phyloP scores from a whole-genome alignment of 2,329 filamentous ascomycete genomes.

The Aspergillus ustus region DNA sequence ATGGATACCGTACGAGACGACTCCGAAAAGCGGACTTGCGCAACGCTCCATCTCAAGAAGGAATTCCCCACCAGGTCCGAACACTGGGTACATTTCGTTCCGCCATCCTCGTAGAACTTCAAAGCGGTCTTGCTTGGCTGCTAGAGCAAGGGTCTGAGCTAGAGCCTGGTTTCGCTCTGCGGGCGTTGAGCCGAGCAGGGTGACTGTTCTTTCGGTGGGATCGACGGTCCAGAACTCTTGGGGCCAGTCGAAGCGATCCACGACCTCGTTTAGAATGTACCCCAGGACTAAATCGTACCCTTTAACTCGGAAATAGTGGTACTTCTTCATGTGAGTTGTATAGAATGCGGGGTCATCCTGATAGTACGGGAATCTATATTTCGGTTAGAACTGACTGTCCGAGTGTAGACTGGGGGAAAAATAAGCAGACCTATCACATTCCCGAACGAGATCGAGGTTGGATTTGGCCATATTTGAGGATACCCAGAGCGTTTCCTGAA shows the following conservation, averaged over 20 bases:
- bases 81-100: conserved; percentile 79
- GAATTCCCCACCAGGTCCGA: conserved; percentile 60
- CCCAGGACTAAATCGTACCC: conserved; percentile 67
- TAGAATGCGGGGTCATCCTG: conserved; percentile 63
- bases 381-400: not conserved
- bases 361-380: conserved; percentile 74
- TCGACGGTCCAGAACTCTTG: conserved; percentile 66
- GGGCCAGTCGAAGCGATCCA: conserved; percentile 51
- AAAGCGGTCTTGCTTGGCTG: conserved; percentile 74
- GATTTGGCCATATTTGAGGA: conserved; percentile 42
- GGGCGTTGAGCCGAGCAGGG: conserved; percentile 62
- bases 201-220: conserved; percentile 63
- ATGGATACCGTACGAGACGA: conserved; percentile 79
- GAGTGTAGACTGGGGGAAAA: not conserved
- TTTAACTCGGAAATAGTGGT: conserved; percentile 70
- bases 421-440: conserved; percentile 57
- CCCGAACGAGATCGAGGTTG: conserved; percentile 60
- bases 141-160: conserved; percentile 64
- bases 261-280: conserved; percentile 58
- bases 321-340: conserved; percentile 57
- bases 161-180: conserved; percentile 64
- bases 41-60: conserved; percentile 78
- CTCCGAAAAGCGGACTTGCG: conserved; percentile 74
- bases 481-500: not conserved
- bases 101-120: conserved; percentile 78